Evolutionary conservation across 352 stramenopile genomes (phyloP).

Genomic region (Pythium phragmitis): DNA sequence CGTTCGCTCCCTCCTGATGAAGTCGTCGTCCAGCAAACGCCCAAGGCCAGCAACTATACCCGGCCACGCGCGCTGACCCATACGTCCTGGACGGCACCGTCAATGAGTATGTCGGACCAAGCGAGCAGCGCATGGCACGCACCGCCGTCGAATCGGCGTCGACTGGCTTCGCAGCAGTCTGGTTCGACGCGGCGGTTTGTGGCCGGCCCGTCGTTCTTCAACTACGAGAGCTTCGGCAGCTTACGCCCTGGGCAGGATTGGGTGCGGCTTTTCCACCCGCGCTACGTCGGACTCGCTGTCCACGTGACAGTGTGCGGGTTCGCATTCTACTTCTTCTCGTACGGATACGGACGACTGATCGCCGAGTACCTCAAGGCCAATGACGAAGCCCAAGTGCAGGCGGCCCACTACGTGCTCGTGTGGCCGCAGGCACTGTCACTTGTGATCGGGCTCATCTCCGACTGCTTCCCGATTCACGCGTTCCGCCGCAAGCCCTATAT

Average conservation of each 20-base stretch:
- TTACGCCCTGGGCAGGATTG: constrained; percentile 15
- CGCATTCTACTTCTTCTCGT: constrained; percentile 24
- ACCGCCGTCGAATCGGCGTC: background rate
- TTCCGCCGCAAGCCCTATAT: constrained; percentile 81
- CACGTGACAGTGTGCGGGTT: constrained; percentile 22
- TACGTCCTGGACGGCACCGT: constrained; percentile 7
- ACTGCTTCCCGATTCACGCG: constrained; percentile 51
- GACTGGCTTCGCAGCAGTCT: background rate
- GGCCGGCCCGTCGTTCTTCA: constrained; percentile 31
- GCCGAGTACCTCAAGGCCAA: constrained; percentile 23
- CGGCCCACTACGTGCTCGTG: constrained; percentile 33
- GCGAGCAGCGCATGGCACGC: background rate
- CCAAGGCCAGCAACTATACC: background rate
- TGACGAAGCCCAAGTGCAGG: constrained; percentile 14
- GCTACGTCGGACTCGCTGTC: constrained; percentile 25
- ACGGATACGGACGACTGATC: constrained; percentile 23
- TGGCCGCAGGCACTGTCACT: constrained; percentile 65
- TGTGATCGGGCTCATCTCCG: constrained; percentile 65
- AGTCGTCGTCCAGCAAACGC: constrained; percentile 3
- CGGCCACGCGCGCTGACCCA: background rate
- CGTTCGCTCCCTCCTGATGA: constrained; percentile 8
- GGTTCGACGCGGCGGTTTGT: constrained; percentile 22
- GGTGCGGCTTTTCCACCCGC: constrained; percentile 17
- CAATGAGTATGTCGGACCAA: constrained; percentile 12
- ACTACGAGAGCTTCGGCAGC: constrained; percentile 32